Percentiles rank a stretch among this genome's conserved stretches.
phyloP scores from a whole-genome alignment of 2,329 filamentous ascomycete genomes.

The Calonectria naviculata region DNA sequence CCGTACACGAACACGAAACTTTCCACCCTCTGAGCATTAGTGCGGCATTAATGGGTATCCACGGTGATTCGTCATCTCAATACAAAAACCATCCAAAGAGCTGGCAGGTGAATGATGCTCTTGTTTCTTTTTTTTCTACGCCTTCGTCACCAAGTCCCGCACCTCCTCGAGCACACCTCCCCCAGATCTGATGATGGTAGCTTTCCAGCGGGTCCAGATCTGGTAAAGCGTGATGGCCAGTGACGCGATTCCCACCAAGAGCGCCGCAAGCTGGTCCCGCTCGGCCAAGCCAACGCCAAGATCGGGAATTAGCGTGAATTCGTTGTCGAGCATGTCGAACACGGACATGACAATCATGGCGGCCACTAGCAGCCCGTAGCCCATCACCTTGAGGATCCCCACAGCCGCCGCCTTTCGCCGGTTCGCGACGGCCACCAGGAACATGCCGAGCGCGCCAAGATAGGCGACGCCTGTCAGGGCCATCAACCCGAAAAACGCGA shows the following conservation, averaged over 20 bases:
- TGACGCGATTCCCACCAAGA: constrained; percentile 10
- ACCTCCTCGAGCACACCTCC: neutral
- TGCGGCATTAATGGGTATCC: no score
- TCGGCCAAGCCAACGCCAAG: constrained; percentile 14
- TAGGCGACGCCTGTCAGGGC: neutral
- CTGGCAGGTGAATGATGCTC: no score
- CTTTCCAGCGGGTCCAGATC: neutral
- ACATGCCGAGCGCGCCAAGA: neutral
- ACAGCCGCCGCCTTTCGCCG: neutral
- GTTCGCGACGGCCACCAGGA: neutral
- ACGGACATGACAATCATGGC: neutral
- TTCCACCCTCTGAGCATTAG: neutral
- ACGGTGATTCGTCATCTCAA: no score
- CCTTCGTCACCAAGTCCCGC: neutral
- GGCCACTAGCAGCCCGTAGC: neutral
- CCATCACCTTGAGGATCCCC: neutral
- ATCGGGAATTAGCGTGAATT: constrained; percentile 3
- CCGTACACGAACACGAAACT: neutral
- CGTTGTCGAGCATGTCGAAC: neutral
- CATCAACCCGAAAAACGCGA: neutral
- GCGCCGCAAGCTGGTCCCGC: constrained; percentile 17
- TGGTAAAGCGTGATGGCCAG: constrained; percentile 1
- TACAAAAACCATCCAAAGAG: no score
- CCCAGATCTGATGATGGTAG: no score
- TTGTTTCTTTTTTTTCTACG: no score